A percentile compares a stretch with the other conserved stretches of the same genome.
phyloP scores from a whole-genome alignment of 2,329 filamentous ascomycete genomes.

The Penicillium fuscoglaucum region DNA sequence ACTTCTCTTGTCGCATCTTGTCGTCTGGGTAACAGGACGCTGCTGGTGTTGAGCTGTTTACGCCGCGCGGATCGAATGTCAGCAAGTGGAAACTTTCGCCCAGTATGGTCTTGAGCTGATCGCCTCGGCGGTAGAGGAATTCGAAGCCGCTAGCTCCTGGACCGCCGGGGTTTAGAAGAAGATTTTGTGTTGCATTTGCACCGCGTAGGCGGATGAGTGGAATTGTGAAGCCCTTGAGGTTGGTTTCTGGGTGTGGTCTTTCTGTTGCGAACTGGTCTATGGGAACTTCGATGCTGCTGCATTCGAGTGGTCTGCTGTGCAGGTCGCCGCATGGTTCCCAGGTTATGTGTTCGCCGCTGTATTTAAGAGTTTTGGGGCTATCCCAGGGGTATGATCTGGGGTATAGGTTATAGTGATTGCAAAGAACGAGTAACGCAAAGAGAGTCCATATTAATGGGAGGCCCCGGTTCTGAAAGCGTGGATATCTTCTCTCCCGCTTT shows the following conservation, averaged over 20 bases:
- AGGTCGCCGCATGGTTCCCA: constrained; percentile 46
- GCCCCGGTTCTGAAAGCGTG: background rate
- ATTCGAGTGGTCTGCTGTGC: constrained; percentile 44
- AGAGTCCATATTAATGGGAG: background rate
- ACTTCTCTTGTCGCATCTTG: constrained; percentile 33
- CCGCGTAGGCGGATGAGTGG: constrained; percentile 50
- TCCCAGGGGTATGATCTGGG: background rate
- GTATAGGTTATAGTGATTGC: background rate
- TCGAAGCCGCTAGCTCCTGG: constrained; percentile 49
- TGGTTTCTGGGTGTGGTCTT: constrained; percentile 32
- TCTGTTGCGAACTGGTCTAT: constrained; percentile 49
- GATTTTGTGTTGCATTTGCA: constrained; percentile 45
- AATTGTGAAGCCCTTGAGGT: constrained; percentile 38
- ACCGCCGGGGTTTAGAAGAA: constrained; percentile 53
- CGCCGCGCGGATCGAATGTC: constrained; percentile 51
- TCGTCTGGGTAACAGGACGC: constrained; percentile 46
- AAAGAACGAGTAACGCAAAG: background rate
- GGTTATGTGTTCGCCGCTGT: constrained; percentile 33
- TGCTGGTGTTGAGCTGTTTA: constrained; percentile 40
- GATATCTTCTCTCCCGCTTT: background rate
- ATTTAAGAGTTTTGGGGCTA: background rate
- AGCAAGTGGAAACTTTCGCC: constrained; percentile 51
- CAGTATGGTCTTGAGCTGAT: constrained; percentile 38
- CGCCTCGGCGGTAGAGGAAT: constrained; percentile 40
- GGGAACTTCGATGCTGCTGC: constrained; percentile 47